phyloP scores from a whole-genome alignment of 345 rosid genomes.

The Zanthoxylum bungeanum region DNA sequence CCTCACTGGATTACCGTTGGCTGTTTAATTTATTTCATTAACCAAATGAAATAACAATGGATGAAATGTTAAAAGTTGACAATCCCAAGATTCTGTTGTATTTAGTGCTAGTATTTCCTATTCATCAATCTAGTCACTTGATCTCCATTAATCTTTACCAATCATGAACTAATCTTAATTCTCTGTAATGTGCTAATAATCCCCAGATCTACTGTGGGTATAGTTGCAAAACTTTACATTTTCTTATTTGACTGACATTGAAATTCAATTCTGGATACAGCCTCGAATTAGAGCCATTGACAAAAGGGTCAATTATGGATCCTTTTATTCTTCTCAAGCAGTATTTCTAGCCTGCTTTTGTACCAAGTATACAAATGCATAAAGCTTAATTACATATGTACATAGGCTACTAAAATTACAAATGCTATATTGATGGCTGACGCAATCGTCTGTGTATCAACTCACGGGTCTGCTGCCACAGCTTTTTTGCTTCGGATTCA shows the following conservation, averaged over 20 bases:
- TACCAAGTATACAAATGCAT: neutral
- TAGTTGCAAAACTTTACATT: too few species aligned
- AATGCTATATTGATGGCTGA: slow-evolving; percentile 16
- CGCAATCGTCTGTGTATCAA: slow-evolving; percentile 41
- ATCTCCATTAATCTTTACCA: neutral
- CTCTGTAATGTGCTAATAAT: neutral
- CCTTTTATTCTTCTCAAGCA: slow-evolving; percentile 7
- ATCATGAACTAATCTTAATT: neutral
- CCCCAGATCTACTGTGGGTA: too few species aligned
- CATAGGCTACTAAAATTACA: slow-evolving; percentile 8
- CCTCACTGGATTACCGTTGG: neutral
- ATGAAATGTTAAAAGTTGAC: slow-evolving; percentile 1
- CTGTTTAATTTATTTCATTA: neutral
- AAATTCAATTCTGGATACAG: neutral
- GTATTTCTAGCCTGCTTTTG: neutral
- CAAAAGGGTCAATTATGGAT: neutral
- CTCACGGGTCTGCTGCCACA: slow-evolving; percentile 57
- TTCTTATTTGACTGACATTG: neutral
- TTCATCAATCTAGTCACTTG: neutral
- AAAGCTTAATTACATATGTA: slow-evolving; percentile 9
- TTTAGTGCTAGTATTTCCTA: neutral
- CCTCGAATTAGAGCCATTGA: neutral
- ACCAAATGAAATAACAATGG: neutral
- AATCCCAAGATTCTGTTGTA: neutral
- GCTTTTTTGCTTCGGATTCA: slow-evolving; percentile 55